Evolutionary conservation across 768 basidiomycete genomes (phyloP).

Genomic region (Termitomyces sp.): DNA sequence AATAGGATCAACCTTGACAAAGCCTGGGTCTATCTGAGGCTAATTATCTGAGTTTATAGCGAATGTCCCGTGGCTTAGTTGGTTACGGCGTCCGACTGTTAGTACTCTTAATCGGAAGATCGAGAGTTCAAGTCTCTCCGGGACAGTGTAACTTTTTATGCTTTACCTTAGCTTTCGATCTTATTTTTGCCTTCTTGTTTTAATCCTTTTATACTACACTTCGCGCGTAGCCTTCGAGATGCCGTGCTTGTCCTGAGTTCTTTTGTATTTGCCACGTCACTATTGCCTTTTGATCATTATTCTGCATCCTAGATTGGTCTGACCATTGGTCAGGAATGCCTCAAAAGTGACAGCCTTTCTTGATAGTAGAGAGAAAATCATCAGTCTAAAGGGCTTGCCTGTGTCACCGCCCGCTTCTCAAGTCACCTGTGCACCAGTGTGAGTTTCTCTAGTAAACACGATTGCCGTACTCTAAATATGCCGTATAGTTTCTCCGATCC

Average conservation of each 20-base stretch:
- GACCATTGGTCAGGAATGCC: background rate
- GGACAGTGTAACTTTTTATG: background rate
- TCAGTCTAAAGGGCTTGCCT: background rate
- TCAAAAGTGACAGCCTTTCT: background rate
- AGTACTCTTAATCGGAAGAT: background rate
- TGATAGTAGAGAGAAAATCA: background rate
- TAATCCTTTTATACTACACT: too few species aligned
- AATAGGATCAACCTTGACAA: too few species aligned
- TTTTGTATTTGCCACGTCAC: background rate
- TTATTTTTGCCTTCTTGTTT: background rate
- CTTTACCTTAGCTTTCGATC: too few species aligned
- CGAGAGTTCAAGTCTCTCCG: constrained; percentile 5
- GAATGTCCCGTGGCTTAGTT: background rate
- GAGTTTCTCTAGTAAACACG: background rate
- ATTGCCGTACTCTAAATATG: background rate
- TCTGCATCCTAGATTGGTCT: too few species aligned
- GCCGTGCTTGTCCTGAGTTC: background rate
- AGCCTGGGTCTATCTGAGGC: too few species aligned
- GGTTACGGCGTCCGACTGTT: constrained; percentile 6
- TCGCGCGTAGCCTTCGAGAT: too few species aligned
- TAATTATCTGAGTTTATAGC: too few species aligned
- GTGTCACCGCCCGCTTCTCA: background rate
- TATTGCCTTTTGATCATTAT: background rate
- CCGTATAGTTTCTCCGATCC: background rate
- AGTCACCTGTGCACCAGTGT: background rate